phyloP scores from a whole-genome alignment of 306 rosid species.

The Prunus kanzakura region DNA sequence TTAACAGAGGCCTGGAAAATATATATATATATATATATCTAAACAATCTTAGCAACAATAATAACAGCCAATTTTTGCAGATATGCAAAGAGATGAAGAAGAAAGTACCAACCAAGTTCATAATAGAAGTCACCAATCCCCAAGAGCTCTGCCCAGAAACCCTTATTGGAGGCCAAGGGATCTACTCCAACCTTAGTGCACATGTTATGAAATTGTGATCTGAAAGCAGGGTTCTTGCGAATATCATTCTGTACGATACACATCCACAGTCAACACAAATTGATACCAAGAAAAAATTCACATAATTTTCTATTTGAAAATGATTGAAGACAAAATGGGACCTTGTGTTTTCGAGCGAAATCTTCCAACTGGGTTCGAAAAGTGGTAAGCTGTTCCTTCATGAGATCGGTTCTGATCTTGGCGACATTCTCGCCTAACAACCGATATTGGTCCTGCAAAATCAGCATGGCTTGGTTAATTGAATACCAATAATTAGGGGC shows the following conservation, averaged over 20 bases:
- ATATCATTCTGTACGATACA: constrained; percentile 72
- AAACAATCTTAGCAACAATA: background rate
- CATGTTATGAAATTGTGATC: constrained; percentile 98
- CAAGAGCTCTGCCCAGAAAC: constrained; percentile 97
- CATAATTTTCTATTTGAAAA: background rate
- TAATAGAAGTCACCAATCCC: constrained; percentile 96
- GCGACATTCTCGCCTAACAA: constrained; percentile 90
- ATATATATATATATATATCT: background rate
- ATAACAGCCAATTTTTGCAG: background rate
- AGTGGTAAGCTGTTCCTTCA: constrained; percentile 92
- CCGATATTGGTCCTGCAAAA: constrained; percentile 67
- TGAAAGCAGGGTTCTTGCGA: constrained; percentile 92
- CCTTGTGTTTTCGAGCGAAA: constrained; percentile 96
- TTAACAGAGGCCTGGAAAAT: background rate
- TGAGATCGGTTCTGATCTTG: constrained; percentile 80
- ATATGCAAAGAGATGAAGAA: constrained; percentile 24
- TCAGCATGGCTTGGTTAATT: background rate
- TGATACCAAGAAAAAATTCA: background rate
- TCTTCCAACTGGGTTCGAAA: constrained; percentile 94
- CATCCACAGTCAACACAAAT: background rate
- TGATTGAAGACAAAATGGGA: background rate
- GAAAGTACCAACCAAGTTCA: constrained; percentile 77
- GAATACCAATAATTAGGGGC: background rate
- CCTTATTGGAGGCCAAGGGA: constrained; percentile 94
- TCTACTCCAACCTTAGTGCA: constrained; percentile 97